phyloP scores from a whole-genome alignment of 1,284 basidiomycete genomes.

The Boletus semigastroideus region DNA sequence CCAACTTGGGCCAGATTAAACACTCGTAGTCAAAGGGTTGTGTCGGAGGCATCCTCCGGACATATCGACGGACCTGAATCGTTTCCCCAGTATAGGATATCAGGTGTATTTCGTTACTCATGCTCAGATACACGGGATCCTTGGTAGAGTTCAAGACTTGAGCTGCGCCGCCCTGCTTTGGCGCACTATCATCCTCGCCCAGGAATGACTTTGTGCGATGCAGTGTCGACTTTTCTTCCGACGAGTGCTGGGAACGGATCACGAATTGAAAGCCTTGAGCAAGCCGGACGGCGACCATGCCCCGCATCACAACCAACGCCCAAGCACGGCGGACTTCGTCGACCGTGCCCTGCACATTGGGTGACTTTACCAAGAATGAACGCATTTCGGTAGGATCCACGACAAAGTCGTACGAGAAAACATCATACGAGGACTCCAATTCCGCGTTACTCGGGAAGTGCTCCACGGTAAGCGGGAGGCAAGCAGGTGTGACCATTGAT shows the following conservation, averaged over 20 bases:
- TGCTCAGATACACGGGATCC: slow-evolving; percentile 87
- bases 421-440: slow-evolving; percentile 76
- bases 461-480: slow-evolving; percentile 92
- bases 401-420: slow-evolving; percentile 80
- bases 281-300: slow-evolving; percentile 91
- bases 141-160: slow-evolving; percentile 67
- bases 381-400: slow-evolving; percentile 76
- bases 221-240: slow-evolving; percentile 34
- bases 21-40: slow-evolving; percentile 79
- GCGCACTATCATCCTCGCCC: slow-evolving; percentile 52
- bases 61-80: slow-evolving; percentile 87
- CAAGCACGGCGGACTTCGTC: slow-evolving; percentile 66
- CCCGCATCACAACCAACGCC: slow-evolving; percentile 87
- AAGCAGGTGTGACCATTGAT: slow-evolving; percentile 79
- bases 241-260: slow-evolving; percentile 42
- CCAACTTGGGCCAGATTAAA: slow-evolving; percentile 90
- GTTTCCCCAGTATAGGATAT: slow-evolving; percentile 86
- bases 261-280: slow-evolving; percentile 98
- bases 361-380: slow-evolving; percentile 76
- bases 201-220: slow-evolving; percentile 58
- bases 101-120: slow-evolving; percentile 94
- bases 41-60: slow-evolving; percentile 68
- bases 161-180: slow-evolving; percentile 66
- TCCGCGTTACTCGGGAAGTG: slow-evolving; percentile 79
- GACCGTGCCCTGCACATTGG: slow-evolving; percentile 43